These are phyloP conservation scores for Murraya paniculata DNA, from an alignment of 345 rosid genomes.

Conservation along the genomic window DNA sequence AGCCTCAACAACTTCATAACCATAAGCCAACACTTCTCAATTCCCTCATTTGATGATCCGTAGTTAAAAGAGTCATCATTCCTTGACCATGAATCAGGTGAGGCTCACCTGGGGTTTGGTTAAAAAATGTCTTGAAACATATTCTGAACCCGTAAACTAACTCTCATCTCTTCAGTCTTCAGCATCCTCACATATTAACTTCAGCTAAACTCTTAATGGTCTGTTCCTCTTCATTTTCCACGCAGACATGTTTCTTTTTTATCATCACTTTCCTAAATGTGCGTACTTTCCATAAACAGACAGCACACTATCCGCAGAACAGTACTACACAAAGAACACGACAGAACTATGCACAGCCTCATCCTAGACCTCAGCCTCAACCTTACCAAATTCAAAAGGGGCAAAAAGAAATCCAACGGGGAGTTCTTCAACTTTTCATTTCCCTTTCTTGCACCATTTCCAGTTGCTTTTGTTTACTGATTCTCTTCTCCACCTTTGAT, in stretches of 20 bases:
- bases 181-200: constrained; percentile 73
- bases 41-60: constrained; percentile 21
- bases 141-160: constrained; percentile 59
- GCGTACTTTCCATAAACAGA: constrained; percentile 39
- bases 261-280: constrained; percentile 26
- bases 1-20: constrained; percentile 33
- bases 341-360: constrained; percentile 43
- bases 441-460: constrained; percentile 52
- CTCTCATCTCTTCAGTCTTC: constrained; percentile 69
- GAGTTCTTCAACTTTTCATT: constrained; percentile 65
- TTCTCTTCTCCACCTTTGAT: constrained; percentile 50
- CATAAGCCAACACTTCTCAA: constrained; percentile 23
- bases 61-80: constrained; percentile 22
- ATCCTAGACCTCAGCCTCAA: constrained; percentile 21
- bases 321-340: not conserved
- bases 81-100: constrained; percentile 31
- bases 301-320: not conserved
- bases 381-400: constrained; percentile 63
- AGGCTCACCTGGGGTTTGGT: constrained; percentile 79
- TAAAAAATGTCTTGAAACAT: constrained; percentile 66
- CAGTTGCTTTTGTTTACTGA: constrained; percentile 18
- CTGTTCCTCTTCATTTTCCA: constrained; percentile 76
- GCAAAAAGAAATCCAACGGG: constrained; percentile 62
- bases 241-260: constrained; percentile 66
- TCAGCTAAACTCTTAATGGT: constrained; percentile 46